Evolutionary conservation across 2,329 filamentous ascomycete species (phyloP).

Genomic region (Xylaria polymorpha): DNA sequence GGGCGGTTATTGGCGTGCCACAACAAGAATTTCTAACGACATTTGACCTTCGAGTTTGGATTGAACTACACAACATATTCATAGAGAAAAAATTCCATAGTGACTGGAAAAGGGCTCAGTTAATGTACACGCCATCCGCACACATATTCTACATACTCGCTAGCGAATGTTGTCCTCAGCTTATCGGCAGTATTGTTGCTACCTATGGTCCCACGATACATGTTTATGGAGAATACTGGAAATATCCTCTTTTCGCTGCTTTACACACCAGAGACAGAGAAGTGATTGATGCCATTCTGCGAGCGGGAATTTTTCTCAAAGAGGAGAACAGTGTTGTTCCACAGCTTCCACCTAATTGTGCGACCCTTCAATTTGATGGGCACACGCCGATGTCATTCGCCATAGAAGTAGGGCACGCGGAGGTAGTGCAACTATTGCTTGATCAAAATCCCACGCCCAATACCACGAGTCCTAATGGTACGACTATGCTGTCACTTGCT

Average conservation of each 20-base stretch:
- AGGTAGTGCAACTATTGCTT: slow-evolving; percentile 6
- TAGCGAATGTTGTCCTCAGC: not conserved
- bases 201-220: not conserved
- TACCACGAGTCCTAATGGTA: not conserved
- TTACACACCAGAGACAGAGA: not conserved
- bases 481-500: not conserved
- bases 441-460: slow-evolving; percentile 31
- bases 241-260: slow-evolving; percentile 6
- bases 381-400: slow-evolving; percentile 1
- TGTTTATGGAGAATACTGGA: not conserved
- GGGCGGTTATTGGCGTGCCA: not conserved
- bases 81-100: no score
- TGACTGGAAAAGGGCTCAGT: no score
- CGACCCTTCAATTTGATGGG: no score
- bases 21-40: slow-evolving; percentile 18
- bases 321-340: not conserved
- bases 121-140: not conserved
- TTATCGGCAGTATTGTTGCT: not conserved
- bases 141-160: slow-evolving; percentile 6
- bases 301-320: not conserved
- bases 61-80: not conserved
- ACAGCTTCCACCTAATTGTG: not conserved
- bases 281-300: not conserved
- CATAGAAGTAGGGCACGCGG: not conserved
- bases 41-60: slow-evolving; percentile 18